Base-by-base conservation (phyloP, 2,329 filamentous ascomycete genomes). In the Leptosphaerulina australis region DNA sequence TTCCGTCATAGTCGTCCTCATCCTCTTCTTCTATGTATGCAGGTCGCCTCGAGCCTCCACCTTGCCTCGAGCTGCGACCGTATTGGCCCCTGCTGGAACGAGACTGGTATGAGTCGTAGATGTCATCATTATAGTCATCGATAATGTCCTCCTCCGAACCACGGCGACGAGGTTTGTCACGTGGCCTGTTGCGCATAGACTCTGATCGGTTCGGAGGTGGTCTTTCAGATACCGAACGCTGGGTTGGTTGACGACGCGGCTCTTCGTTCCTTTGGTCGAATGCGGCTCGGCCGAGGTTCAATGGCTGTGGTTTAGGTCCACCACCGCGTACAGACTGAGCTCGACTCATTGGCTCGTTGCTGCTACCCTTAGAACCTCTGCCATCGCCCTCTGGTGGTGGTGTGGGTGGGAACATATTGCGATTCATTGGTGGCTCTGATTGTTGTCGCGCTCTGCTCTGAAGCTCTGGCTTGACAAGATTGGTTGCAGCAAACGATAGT, bases 391-490 rank as follows among this genome's bases (percentile, higher is more conserved):
- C 94, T 5, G 94, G 94, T 5, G 94, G 94, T 30, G 94, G 94
- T n/a, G 94, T 97, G n/a, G 94, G 94, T 14, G 94, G 94, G 77
- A 97, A 97, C 56, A 93, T 83, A 64, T 89, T 90, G 63, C 91
- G 86, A 68, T 83, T 84, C 58, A 85, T 78, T 0, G 90, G 90
- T 7, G 91, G 90, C 68, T 94, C 91, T 14, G 90, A 94, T 68
- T 94, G 90, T 65, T 95, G 90, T 66, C 88, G 83, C 58, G 76
- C 76, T 57, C 89, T 85, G 67, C 88, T 93, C 61, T 83, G 82
- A 25, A 97, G 79, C 39, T 88, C 89, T 24, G 90, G 88, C 70
- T 94, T 94, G 55, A 97, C 93, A 7, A 97, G 84, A 64, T 97
- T 96, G 29, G 91, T 91, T 4, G 93, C 93, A 20, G 90, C 94